These are phyloP conservation scores for Tylopilus orsonianus DNA, from an alignment of 1,284 basidiomycete genomes.

Conservation along the genomic window DNA sequence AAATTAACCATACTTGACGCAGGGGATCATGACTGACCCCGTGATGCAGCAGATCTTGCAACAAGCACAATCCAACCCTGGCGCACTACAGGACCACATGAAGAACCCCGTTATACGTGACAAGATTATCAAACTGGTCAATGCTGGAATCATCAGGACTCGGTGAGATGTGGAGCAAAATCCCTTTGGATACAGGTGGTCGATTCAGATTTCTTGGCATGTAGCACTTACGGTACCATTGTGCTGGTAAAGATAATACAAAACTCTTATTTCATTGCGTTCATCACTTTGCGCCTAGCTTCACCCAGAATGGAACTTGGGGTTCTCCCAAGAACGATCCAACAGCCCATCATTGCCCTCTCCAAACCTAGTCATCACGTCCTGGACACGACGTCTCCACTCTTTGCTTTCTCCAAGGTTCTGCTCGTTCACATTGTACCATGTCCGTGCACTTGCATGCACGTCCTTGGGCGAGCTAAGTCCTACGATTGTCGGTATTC, in stretches of 20 bases:
- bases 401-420: slow-evolving; percentile 35
- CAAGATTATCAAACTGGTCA: slow-evolving; percentile 92
- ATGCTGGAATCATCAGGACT: slow-evolving; percentile 88
- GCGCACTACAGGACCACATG: slow-evolving; percentile 94
- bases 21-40: slow-evolving; percentile 84
- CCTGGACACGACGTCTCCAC: slow-evolving; percentile 50
- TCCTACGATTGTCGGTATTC: slow-evolving; percentile 74
- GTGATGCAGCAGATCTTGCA: slow-evolving; percentile 93
- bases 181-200: slow-evolving; percentile 10
- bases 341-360: slow-evolving; percentile 45
- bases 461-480: slow-evolving; percentile 72
- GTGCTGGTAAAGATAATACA: slow-evolving; percentile 29
- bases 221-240: slow-evolving; percentile 24
- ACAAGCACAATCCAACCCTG: slow-evolving; percentile 90
- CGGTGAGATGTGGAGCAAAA: slow-evolving; percentile 41
- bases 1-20: slow-evolving; percentile 15
- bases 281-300: neutral
- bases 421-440: slow-evolving; percentile 55
- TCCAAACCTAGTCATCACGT: slow-evolving; percentile 46
- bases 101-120: slow-evolving; percentile 85
- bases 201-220: slow-evolving; percentile 13
- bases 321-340: slow-evolving; percentile 68
- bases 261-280: neutral
- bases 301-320: slow-evolving; percentile 26
- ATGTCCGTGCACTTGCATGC: slow-evolving; percentile 68